phyloP scores from a whole-genome alignment of 106 monocot genomes.

The Hemerocallis citrina region DNA sequence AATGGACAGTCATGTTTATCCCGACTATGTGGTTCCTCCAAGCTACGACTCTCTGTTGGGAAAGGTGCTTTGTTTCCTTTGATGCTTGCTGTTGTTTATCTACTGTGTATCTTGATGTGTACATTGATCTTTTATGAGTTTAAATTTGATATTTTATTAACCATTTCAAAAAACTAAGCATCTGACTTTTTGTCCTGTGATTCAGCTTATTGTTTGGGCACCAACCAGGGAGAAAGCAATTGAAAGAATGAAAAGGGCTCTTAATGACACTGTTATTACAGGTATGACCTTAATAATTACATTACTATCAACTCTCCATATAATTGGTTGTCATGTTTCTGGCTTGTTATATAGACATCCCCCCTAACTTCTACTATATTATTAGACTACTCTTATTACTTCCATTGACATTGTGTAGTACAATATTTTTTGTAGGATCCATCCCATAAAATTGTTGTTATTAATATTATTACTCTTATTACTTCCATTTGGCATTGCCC shows the following conservation, averaged over 20 bases:
- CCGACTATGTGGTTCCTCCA: conserved; percentile 91
- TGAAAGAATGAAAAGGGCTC: conserved; percentile 93
- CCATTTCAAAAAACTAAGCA: neutral
- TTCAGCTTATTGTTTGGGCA: conserved; percentile 91
- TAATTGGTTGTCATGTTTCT: no score
- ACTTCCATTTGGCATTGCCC: no score
- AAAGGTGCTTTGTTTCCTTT: conserved; percentile 35
- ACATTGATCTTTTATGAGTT: neutral
- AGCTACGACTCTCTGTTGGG: conserved; percentile 92
- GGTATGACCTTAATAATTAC: conserved; percentile 25
- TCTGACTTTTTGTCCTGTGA: conserved; percentile 3
- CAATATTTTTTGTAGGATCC: no score
- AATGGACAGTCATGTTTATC: conserved; percentile 98
- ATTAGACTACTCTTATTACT: no score
- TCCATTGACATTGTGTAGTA: no score
- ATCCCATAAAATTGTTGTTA: no score
- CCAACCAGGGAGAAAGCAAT: conserved; percentile 94
- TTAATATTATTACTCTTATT: no score
- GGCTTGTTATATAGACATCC: no score
- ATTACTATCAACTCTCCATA: no score
- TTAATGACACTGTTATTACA: conserved; percentile 76
- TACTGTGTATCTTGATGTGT: neutral
- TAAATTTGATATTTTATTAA: neutral
- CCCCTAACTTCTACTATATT: no score
- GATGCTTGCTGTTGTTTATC: neutral